Evolutionary conservation across 2,329 filamentous ascomycete genomes (phyloP), one percentile per base, ranked within the genome.

Genomic region (Fonsecaea pugnacius): DNA sequence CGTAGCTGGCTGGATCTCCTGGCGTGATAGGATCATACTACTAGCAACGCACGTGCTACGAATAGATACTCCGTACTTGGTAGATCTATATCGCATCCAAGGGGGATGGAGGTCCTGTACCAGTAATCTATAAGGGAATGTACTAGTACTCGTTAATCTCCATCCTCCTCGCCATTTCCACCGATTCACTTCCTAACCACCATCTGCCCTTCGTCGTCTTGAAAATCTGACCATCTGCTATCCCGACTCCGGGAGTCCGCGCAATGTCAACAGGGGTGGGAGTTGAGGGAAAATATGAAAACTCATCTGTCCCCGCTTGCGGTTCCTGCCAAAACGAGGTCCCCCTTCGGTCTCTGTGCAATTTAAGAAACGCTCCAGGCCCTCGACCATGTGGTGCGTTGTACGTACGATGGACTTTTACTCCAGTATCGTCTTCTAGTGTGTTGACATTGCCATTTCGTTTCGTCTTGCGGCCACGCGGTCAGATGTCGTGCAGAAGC

Each of bases 111-210:
- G 38, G 38, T 16, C 36, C 16, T 9, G 3, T 36, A 36, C 12
- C 33, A 36, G 12, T 8, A 5, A 36, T 14, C 33, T 36, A 30
- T 6, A 30, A 30, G 4, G 3, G 27, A 30, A 30, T 36, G 33
- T 36, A 36, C 27, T 30, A 14, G 33, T 14, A 36, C 33, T 14
- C 5, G 16, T 5, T 16, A n/a, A 16, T 16, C 27, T 30, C 33
- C 48, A 35, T 58, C 56, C 50, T 51, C 56, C 56, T 58, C 56
- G 43, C 54, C 40, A 58, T 58, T 32, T 58, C 56, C 56, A 58
- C 56, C 43, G 43, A 59, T 51, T 59, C 57, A 51, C 46, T 35
- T 52, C 18, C 8, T 32, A 52, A 32, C 57, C 57, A 59, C 57
- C 57, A 50, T 48, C 57, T 18, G 18, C 35, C 35, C 57, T 10